A percentile compares a stretch with the other conserved stretches of the same genome.
Conservation (phyloP, 331 rosid species). For the Spiraea crenata region DNA sequence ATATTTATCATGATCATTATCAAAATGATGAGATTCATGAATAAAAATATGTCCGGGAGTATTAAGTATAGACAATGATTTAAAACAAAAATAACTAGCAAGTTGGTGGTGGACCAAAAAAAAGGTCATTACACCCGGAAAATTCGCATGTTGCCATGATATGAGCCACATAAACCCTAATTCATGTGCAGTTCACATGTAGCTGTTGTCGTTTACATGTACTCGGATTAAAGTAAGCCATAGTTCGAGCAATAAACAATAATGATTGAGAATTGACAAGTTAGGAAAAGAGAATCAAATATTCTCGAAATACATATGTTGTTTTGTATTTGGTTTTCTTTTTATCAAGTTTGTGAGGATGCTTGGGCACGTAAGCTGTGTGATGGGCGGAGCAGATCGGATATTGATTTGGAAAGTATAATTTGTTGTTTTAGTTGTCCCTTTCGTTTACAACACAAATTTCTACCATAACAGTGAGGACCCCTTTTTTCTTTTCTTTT, state of each 20-base stretch:
- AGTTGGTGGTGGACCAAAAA: not conserved
- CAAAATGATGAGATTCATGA: not conserved
- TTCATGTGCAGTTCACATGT: not conserved
- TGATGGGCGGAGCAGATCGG: no score
- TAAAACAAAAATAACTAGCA: not conserved
- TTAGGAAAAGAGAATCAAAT: not conserved
- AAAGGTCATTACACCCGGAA: not conserved
- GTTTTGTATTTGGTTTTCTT: no score
- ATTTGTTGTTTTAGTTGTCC: no score
- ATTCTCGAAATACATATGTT: no score
- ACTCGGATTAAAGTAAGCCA: not conserved
- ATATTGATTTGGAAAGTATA: no score
- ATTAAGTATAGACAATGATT: not conserved
- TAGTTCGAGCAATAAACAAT: not conserved
- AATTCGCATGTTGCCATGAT: not conserved
- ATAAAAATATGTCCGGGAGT: not conserved
- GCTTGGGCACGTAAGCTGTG: no score
- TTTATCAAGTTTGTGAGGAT: no score
- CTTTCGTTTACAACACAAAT: no score
- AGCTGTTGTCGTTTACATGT: not conserved
- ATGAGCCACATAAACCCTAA: slow-evolving; percentile 4
- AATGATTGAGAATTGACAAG: not conserved
- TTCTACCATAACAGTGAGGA: no score
- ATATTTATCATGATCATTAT: not conserved
- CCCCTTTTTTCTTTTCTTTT: no score